Evolutionary conservation across 192 early-diverging fungal genomes (phyloP), one percentile per base, ranked within the genome.

Genomic region (Coemansia sp.): DNA sequence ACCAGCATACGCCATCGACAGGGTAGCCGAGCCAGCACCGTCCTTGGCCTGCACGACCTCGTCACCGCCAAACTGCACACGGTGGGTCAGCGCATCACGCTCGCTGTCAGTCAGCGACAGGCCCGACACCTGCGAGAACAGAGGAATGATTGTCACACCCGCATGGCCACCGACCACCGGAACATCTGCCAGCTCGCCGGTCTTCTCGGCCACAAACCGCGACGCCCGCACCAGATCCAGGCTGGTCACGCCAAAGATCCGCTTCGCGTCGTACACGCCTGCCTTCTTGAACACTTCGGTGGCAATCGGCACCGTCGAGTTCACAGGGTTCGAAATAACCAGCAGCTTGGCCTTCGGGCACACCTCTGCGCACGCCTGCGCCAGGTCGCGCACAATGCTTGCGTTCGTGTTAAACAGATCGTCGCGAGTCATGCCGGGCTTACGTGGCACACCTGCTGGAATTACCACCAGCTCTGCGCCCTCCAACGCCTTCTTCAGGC

Each of bases 1-100:
- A 37, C 89, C 92, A 57, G 92, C 91, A 38, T 83, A 88, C 38
- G 93, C 92, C 94, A 94, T 94, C 51, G 92, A 93, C 36, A 95
- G 85, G 5, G 92, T 95, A 28, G 93, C 92, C 22, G 90, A 91
- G 50, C 92, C 94, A 20, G 88, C 86, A 60, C 96, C 96, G 84
- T 94, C 90, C 89, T 99, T 99, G 74, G 97, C 97, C 89, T 99
- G 92, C 75, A 99, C 97, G 59, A 99, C 97, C 77, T 99, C 97
- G 72, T 99, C 97, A 66, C 97, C 97, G 74, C 95, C 97, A 71
- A 90, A 99, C 85, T 99, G 97, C 66, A 99, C 95, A 57, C 97
- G 92, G 85, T 99, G 66, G 63, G 95, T 98, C 60, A 99, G 84
- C 17, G 84, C 85, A 58, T 94, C 92, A 65, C 92, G 83, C 84